Conservation (phyloP, 352 stramenopile species). For the Nothophytophthora sp. region DNA sequence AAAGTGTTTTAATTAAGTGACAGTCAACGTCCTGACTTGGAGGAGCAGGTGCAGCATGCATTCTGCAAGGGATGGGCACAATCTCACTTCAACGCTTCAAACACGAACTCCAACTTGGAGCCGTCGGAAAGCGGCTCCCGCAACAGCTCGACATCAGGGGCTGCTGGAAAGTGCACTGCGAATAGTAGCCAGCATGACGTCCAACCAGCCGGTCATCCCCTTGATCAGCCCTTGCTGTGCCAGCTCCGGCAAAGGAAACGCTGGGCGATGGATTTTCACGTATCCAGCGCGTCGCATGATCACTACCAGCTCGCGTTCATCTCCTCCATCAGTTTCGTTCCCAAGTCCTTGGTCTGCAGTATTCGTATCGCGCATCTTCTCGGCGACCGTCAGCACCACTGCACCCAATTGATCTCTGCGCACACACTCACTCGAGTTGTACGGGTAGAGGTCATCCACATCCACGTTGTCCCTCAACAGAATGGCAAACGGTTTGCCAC, state of each 20-base stretch:
- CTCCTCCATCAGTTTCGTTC: background rate
- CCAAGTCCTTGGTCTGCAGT: no score
- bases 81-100: no score
- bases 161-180: no score
- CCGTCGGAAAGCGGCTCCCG: no score
- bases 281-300: slow-evolving; percentile 14
- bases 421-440: slow-evolving; percentile 9
- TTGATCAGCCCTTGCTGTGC: slow-evolving; percentile 14
- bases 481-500: slow-evolving; percentile 7
- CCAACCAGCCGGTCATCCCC: slow-evolving; percentile 14
- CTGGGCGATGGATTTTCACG: slow-evolving; percentile 12
- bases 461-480: slow-evolving; percentile 16
- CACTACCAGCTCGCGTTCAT: slow-evolving; percentile 11
- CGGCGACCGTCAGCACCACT: slow-evolving; percentile 17
- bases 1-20: no score
- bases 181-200: slow-evolving; percentile 18
- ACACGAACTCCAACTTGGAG: no score
- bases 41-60: no score
- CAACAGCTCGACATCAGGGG: no score
- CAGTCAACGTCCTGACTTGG: no score
- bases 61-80: no score
- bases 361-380: no score
- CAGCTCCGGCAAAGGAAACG: slow-evolving; percentile 9
- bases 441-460: slow-evolving; percentile 21
- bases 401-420: slow-evolving; percentile 15